Base-by-base conservation (phyloP, 441 rosid species). In the Gossypium laxum region DNA sequence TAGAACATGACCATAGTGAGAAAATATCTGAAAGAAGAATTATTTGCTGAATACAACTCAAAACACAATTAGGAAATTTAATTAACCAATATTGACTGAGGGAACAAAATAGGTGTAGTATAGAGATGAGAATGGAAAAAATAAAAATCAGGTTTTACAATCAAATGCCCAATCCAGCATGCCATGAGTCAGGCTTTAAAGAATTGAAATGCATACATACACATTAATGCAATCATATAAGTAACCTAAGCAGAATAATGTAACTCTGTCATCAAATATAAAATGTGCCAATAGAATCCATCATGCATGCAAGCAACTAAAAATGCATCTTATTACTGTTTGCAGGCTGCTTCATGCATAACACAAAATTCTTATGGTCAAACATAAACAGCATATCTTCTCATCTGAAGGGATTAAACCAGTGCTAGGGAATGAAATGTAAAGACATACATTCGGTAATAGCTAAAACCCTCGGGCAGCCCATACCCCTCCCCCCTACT, bases 1-100 rank as follows among this genome's bases (percentile, higher is more conserved):
- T 80, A 88, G 91, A 50, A 93, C 70, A 24, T 75, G 24, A 65
- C 97, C 97, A 71, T 75, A 93, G 51, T 82, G 85, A 71, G 91
- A 80, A 86, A 91, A 93, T 64, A 89, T 82, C 98, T 93, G 87
- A 73, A 19, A 78, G 22, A 66, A 63, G 60, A 82, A 71, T 69
- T 10, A 74, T 58, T 8, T 18, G 48, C 14, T 47, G 14, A 43
- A 72, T 57, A 47, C 72, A 66, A 32, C 50, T 70, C 21, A 60
- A 34, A 67, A 79, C 30, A 63, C 32, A 32, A 62, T 47, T 32
- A 71, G 50, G 32, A 74, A 12, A 26, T 17, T 55, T 1, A 65
- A 67, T 51, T 18, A 19, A 19, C 41, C 22, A 52, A 65, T 47
- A 19, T 14, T 66, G 21, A 24, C 38, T 47, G 26, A 2, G 19